Evolutionary conservation across 2,329 filamentous ascomycete genomes (phyloP), one percentile per base, ranked within the genome.

Genomic region (Ciborinia camelliae): DNA sequence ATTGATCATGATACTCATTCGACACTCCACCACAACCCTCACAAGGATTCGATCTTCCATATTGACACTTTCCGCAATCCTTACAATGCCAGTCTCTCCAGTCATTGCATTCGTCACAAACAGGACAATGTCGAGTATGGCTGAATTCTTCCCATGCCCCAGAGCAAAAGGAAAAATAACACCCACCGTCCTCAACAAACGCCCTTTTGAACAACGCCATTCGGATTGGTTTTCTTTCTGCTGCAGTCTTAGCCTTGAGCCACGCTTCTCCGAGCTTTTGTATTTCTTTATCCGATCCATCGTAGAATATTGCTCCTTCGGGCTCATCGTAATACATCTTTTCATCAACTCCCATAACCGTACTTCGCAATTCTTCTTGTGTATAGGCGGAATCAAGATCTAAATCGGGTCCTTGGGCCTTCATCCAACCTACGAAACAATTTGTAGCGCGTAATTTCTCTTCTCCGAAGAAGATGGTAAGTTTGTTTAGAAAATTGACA

Each of bases 21-120:
- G 53, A 59, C 4, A 59, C 62, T 59, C 53, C 43, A 26, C 45
- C 62, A 63, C 62, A 51, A 32, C 53, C 26, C 10, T 63, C 62
- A 32, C 62, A 63, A 20, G 62, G 62, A 30, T 15, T 30, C n/a
- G 52, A 23, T 26, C 23, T 23, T 18, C 52, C 53, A 58, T 50
- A 30, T 26, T 32, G 26, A 23, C 62, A 63, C 32, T 59, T 59
- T 9, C 43, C 52, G 26, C 62, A 63, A n/a, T 58, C 32, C 10
- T 23, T 43, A 23, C 53, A 63, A 35, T 63, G 52, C 62, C 62
- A 58, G 15, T 39, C 18, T 48, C 52, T 39, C 62, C 62, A 51
- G 9, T 63, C 52, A 26, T 58, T 63, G 43, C 53, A 51, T 14
- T 63, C 52, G 14, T 59, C 53, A 50, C 62, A 59, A 10, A 9